phyloP scores from a whole-genome alignment of 495 filamentous ascomycete species.

The Acidiella bohemica region DNA sequence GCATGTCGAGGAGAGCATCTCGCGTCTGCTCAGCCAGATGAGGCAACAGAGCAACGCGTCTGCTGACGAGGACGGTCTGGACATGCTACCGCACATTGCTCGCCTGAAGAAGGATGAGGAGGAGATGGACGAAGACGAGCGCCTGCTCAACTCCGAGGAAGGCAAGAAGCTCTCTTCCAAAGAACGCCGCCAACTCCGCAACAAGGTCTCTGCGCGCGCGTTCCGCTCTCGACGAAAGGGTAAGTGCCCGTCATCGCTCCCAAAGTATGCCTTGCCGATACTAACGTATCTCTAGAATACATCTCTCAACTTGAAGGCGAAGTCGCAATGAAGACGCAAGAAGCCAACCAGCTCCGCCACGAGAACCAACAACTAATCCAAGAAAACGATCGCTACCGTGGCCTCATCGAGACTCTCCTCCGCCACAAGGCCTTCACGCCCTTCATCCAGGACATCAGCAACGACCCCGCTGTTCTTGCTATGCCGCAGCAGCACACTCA shows the following conservation, averaged over 20 bases:
- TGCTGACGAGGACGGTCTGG: constrained; percentile 36
- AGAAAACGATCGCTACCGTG: constrained; percentile 65
- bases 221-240: constrained; percentile 95
- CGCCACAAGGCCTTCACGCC: constrained; percentile 73
- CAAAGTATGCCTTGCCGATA: background rate
- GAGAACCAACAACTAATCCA: constrained; percentile 62
- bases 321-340: constrained; percentile 55
- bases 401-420: constrained; percentile 69
- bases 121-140: constrained; percentile 97
- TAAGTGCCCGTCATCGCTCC: constrained; percentile 32
- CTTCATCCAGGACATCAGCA: constrained; percentile 57
- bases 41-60: constrained; percentile 49
- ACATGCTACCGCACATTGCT: constrained; percentile 43
- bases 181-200: constrained; percentile 82
- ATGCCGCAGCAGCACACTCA: constrained; percentile 14
- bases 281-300: constrained; percentile 67
- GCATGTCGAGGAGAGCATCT: constrained; percentile 72
- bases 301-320: constrained; percentile 84
- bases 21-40: constrained; percentile 72
- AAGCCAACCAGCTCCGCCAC: constrained; percentile 54
- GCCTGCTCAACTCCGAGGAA: constrained; percentile 82
- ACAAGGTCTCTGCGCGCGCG: constrained; percentile 94
- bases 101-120: constrained; percentile 74
- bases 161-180: constrained; percentile 95
- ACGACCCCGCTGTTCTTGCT: constrained; percentile 19